Evolutionary conservation across 768 basidiomycete species (phyloP), one percentile per base, ranked within the genome.

Genomic region (Crucibulum laeve): DNA sequence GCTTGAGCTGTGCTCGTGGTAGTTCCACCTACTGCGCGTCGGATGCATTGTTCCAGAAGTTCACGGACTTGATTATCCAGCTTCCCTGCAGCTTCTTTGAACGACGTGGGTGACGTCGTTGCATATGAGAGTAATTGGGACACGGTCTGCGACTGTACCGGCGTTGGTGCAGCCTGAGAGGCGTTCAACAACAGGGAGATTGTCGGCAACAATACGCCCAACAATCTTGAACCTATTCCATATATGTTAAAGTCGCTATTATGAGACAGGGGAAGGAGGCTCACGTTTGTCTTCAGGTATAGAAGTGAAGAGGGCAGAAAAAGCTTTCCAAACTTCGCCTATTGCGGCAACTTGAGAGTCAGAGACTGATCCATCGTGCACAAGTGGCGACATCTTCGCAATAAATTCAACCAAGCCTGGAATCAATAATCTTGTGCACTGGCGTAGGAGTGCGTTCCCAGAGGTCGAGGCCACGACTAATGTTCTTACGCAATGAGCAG

Each of bases 401-500:
- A 93, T 65, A 53, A 82, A 89, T 48, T 82, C 83, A n/a, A 97
- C 79, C 46, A 95, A 64, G 1, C 82, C 84, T 0, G 93, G 91
- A 4, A 97, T 60, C 13, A 97, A 68, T 33, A 87, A 70, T 38
- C 79, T 73, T 5, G 78, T 71, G 51, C 87, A 90, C 45, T 85
- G 80, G 13, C 81, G 79, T 17, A 98, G 75, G 8, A 84, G 63
- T 1, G 76, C 64, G 41, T 79, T 83, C 3, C 82, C 84, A 2
- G 81, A 67, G 2, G 75, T 67, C 0, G 91, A 85, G 2, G 93
- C 82, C 4, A 79, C 60, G 25, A 91, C 73, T 32, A 97, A 66
- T 0, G 93, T 94, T 57, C 87, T 89, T 1, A 87, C 80, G 54
- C 95, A 97, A 53, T 98, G 91, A 2, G 86, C 79, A 1, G 93